Percentiles rank a stretch among this genome's conserved stretches.
Conservation (phyloP, 2,329 filamentous ascomycete species). For the Diaporthe aspalathi region DNA sequence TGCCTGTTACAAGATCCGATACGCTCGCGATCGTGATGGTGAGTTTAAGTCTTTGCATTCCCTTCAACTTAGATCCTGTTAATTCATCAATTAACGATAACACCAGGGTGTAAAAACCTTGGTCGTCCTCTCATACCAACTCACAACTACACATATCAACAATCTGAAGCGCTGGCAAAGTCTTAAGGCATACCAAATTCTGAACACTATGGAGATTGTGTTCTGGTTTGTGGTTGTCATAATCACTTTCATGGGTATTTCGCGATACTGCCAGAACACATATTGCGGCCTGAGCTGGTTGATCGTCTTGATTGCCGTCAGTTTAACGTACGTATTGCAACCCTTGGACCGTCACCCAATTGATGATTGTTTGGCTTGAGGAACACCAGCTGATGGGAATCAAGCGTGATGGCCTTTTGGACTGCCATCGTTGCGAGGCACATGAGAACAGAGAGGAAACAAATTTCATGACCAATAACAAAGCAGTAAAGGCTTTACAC, state of each 20-base stretch:
- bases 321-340: not conserved
- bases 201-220: not conserved
- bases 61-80: fast-evolving
- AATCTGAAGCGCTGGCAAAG: not conserved
- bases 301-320: not conserved
- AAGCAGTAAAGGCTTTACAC: too few species aligned
- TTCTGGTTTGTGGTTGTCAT: slow-evolving; percentile 20
- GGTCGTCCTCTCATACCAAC: slow-evolving; percentile 1
- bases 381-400: not conserved
- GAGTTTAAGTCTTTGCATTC: not conserved
- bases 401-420: not conserved
- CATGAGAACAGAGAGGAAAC: not conserved
- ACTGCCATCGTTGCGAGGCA: not conserved
- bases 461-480: not conserved
- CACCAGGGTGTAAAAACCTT: slow-evolving; percentile 3
- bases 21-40: slow-evolving; percentile 14
- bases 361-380: not conserved
- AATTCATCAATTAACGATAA: not conserved
- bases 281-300: slow-evolving; percentile 11
- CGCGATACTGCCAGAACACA: not conserved
- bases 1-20: slow-evolving; percentile 23
- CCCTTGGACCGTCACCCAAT: not conserved
- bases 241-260: slow-evolving; percentile 1
- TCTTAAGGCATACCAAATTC: slow-evolving; percentile 3
- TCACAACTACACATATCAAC: not conserved